Percentiles rank a stretch among this genome's conserved stretches.
phyloP scores from a whole-genome alignment of 495 filamentous ascomycete genomes.

The Penicillium odoratum region DNA sequence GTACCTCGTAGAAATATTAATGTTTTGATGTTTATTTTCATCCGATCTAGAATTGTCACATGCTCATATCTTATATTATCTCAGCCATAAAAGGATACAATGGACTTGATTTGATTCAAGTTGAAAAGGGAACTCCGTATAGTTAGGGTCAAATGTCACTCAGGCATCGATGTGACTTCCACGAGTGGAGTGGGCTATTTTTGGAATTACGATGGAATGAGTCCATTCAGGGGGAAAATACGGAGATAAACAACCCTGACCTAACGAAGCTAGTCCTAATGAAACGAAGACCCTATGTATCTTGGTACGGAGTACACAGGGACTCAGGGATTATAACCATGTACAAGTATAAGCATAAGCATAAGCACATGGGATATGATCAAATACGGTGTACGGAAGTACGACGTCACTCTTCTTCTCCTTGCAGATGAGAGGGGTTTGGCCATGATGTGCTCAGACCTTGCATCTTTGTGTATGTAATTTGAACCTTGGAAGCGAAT shows the following conservation, averaged over 20 bases:
- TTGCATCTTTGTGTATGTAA: not conserved
- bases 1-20: too few species aligned
- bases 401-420: constrained; percentile 18
- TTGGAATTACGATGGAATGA: constrained; percentile 6
- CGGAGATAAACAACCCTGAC: not conserved
- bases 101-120: not conserved
- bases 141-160: not conserved
- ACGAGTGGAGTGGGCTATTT: constrained; percentile 14
- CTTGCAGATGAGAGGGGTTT: constrained; percentile 14
- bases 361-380: not conserved
- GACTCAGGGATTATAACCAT: too few species aligned
- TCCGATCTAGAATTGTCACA: too few species aligned
- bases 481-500: not conserved
- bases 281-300: not conserved
- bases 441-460: not conserved
- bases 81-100: too few species aligned
- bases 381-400: constrained; percentile 1
- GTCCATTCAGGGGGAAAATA: not conserved
- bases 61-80: too few species aligned
- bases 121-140: not conserved
- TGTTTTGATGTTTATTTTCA: too few species aligned
- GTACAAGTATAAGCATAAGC: too few species aligned
- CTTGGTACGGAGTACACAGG: too few species aligned
- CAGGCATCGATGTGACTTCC: constrained; percentile 4
- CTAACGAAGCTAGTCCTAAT: not conserved